Conservation (phyloP, 2,329 filamentous ascomycete species). For the Aspergillus bombycis region DNA sequence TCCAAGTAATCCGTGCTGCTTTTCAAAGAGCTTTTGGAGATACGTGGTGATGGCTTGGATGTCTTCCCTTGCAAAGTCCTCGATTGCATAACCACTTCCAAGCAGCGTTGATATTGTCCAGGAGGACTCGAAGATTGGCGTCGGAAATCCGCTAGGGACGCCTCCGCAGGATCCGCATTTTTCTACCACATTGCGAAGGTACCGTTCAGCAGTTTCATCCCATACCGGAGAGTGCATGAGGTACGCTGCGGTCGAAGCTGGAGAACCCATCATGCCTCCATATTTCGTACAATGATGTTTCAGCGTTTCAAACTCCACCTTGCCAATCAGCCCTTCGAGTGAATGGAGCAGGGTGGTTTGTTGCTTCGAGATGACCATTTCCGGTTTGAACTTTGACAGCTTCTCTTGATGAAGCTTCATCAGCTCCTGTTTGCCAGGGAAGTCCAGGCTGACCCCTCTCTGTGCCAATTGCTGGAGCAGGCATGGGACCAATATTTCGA, state of each 20-base stretch:
- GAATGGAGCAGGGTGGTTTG: slow-evolving; percentile 39
- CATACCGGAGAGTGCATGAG: too few relatives aligned
- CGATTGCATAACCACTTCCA: background rate
- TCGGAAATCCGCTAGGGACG: too few relatives aligned
- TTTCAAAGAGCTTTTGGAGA: too few relatives aligned
- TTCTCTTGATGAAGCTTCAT: slow-evolving; percentile 28
- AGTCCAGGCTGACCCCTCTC: slow-evolving; percentile 31
- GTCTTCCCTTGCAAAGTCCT: background rate
- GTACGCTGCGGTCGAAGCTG: slow-evolving; percentile 46
- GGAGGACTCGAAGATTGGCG: background rate
- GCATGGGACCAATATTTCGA: slow-evolving; percentile 38
- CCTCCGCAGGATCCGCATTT: too few relatives aligned
- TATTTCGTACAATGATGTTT: slow-evolving; percentile 33
- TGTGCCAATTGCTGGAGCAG: slow-evolving; percentile 33
- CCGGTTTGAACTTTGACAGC: slow-evolving; percentile 29
- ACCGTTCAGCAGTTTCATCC: too few relatives aligned
- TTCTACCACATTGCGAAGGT: too few relatives aligned
- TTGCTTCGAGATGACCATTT: slow-evolving; percentile 30
- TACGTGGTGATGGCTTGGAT: background rate
- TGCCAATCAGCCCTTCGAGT: slow-evolving; percentile 44
- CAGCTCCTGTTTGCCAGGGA: slow-evolving; percentile 26
- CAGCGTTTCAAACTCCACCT: slow-evolving; percentile 42
- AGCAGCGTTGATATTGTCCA: slow-evolving; percentile 5
- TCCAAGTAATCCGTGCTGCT: background rate
- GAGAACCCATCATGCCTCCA: slow-evolving; percentile 44